Percentiles rank a stretch among this genome's conserved stretches.
Conservation (phyloP, 2,329 filamentous ascomycete species). For the Sclerotinia minor region DNA sequence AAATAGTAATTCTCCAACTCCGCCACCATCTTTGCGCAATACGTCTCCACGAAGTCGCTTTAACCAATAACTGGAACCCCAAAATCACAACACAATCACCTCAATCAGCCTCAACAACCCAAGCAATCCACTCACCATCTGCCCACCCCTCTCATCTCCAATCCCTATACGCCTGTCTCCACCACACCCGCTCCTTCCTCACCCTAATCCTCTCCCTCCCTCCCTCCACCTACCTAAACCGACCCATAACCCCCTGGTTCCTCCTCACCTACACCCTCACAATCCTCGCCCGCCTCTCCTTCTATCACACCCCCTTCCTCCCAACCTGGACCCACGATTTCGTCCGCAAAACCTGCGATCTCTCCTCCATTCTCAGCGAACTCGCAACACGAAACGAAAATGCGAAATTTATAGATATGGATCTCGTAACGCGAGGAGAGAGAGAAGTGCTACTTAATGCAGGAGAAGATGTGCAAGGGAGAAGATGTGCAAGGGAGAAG, state of each 20-base stretch:
- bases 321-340: conserved; percentile 12
- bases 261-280: conserved; percentile 13
- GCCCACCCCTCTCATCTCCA: background rate
- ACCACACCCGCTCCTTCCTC: background rate
- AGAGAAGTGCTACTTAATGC: conserved; percentile 3
- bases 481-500: background rate
- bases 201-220: background rate
- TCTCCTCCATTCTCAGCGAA: background rate
- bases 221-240: conserved; percentile 2
- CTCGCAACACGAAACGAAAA: background rate
- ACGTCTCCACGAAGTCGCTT: conserved; percentile 19
- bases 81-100: background rate
- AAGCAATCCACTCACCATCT: background rate
- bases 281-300: conserved; percentile 16
- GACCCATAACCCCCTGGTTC: conserved; percentile 5
- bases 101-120: background rate
- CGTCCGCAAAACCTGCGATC: conserved; percentile 17
- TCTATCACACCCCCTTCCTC: conserved; percentile 1
- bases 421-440: background rate
- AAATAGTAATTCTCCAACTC: conserved; percentile 18
- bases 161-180: conserved; percentile 16
- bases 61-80: background rate
- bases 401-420: conserved; percentile 6
- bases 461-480: background rate
- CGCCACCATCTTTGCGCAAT: conserved; percentile 20